A percentile compares a stretch with the other conserved stretches of the same genome.
These are phyloP conservation scores for Gentiana macrophylla DNA, from an alignment of 257 asterid species.

Conservation along the genomic window DNA sequence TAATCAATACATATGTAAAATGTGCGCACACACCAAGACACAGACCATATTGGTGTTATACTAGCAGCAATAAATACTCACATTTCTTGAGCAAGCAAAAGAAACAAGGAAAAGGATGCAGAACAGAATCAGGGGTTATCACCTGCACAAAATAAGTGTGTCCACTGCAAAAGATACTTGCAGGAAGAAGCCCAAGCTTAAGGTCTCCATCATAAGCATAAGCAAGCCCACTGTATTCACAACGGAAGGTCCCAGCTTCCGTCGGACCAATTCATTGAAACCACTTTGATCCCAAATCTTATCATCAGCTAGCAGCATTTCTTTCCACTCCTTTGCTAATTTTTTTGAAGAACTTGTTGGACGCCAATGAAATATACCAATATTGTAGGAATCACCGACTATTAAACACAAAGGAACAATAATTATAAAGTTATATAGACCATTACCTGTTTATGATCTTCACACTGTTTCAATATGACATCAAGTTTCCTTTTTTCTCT, in stretches of 20 bases:
- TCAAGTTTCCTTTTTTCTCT: too few relatives aligned
- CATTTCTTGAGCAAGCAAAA: not conserved
- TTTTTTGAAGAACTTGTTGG: constrained; percentile 70
- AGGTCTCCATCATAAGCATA: constrained; percentile 97
- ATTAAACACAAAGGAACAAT: constrained; percentile 13
- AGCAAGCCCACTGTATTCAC: constrained; percentile 91
- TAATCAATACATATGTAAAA: too few relatives aligned
- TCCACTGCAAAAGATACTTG: constrained; percentile 96
- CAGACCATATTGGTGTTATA: not conserved
- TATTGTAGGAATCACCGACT: constrained; percentile 87
- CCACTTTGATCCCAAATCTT: constrained; percentile 96
- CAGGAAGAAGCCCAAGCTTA: constrained; percentile 92
- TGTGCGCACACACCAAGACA: too few relatives aligned
- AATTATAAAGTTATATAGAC: too few relatives aligned
- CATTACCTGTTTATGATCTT: too few relatives aligned
- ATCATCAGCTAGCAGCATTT: constrained; percentile 72
- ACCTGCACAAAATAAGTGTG: constrained; percentile 99
- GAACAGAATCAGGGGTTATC: constrained; percentile 1
- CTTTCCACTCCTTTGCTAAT: constrained; percentile 92
- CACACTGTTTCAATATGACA: too few relatives aligned
- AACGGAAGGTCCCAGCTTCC: constrained; percentile 90
- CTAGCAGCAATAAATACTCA: too few relatives aligned
- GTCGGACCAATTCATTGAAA: constrained; percentile 71
- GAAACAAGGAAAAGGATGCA: not conserved
- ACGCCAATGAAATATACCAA: constrained; percentile 98